Percentiles rank a stretch among this genome's conserved stretches.
Conservation (phyloP, 495 filamentous ascomycete species). For the Stereocaulon alpinum region DNA sequence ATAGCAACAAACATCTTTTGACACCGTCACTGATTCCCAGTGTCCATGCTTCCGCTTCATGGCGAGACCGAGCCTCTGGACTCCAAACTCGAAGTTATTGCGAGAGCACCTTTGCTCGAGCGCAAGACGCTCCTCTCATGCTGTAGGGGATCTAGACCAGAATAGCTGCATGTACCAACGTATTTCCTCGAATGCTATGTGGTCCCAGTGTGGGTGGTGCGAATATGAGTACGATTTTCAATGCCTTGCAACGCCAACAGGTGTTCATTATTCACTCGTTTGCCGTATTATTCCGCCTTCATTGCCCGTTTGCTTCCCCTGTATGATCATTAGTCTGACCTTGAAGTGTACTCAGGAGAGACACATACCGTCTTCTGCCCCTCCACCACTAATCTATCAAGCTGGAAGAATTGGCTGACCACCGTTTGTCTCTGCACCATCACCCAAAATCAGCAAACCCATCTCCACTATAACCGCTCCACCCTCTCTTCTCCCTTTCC, state of each 20-base stretch:
- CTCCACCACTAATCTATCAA: slow-evolving; percentile 88
- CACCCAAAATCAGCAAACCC: not conserved
- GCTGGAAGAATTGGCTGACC: slow-evolving; percentile 87
- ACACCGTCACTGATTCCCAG: no score
- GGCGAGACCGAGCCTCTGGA: no score
- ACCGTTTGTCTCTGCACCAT: slow-evolving; percentile 76
- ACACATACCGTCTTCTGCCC: slow-evolving; percentile 54
- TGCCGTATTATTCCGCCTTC: slow-evolving; percentile 63
- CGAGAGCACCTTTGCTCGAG: no score
- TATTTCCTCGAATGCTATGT: not conserved
- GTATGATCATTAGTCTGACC: slow-evolving; percentile 4
- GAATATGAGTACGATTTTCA: not conserved
- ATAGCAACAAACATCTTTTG: no score
- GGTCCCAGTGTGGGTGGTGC: not conserved
- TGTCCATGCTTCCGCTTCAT: no score
- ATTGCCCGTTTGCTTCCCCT: slow-evolving; percentile 67
- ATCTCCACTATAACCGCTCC: not conserved
- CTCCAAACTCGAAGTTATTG: no score
- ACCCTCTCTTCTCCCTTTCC: not conserved
- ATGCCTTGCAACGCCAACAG: slow-evolving; percentile 2
- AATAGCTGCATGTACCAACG: not conserved
- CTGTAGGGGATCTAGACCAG: no score
- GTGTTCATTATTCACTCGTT: slow-evolving; percentile 28
- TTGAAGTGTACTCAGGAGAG: not conserved
- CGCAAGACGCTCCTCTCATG: no score